A percentile compares a stretch with the other conserved stretches of the same genome.
These are phyloP conservation scores for Sindora glabra DNA, from an alignment of 306 rosid species.

Conservation along the genomic window DNA sequence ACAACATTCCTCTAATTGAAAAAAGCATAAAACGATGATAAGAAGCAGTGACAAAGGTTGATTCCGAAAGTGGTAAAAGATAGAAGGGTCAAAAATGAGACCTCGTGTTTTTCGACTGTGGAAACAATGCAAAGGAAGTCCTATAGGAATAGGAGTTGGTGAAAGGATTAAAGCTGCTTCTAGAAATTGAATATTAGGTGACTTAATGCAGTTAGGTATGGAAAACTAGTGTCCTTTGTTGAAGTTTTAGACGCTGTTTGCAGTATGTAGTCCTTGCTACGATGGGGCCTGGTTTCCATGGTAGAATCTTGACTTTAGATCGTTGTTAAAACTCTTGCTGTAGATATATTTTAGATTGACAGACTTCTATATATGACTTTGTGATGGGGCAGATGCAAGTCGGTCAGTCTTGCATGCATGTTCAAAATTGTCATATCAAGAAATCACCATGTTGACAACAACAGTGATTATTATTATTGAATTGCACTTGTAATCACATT, in stretches of 20 bases:
- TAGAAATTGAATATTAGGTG: neutral
- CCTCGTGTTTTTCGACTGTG: neutral
- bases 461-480: too few relatives aligned
- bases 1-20: neutral
- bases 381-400: too few relatives aligned
- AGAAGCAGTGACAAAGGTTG: neutral
- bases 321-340: too few relatives aligned
- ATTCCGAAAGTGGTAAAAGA: neutral
- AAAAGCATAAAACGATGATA: neutral
- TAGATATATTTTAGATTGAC: too few relatives aligned
- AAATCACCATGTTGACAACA: too few relatives aligned
- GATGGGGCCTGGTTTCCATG: too few relatives aligned
- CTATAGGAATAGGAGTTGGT: neutral
- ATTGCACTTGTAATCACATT: too few relatives aligned
- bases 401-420: too few relatives aligned
- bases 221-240: constrained; percentile 1
- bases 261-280: too few relatives aligned
- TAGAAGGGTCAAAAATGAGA: neutral
- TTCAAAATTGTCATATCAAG: too few relatives aligned
- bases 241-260: neutral
- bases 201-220: constrained; percentile 2
- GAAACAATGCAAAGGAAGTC: neutral
- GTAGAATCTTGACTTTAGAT: too few relatives aligned
- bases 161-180: neutral
- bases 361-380: too few relatives aligned